Evolutionary conservation across 108 stramenopile species (phyloP), one percentile per base, ranked within the genome.

Genomic region (Cyclotella baltica): DNA sequence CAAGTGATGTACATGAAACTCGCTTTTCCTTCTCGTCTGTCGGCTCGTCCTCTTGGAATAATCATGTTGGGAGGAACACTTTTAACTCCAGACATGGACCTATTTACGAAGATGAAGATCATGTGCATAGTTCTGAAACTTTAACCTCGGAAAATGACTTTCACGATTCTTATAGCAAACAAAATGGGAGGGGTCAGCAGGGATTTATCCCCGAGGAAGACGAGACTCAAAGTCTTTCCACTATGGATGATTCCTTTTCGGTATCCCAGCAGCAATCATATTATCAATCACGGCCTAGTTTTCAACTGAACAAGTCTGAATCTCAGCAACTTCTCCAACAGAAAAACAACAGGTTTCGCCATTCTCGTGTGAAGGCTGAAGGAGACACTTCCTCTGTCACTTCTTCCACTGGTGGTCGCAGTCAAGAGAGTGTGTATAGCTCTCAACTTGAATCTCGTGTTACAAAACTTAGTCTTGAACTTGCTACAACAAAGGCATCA

Each of bases 391-490:
- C 67, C 1, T 34, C 48, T 16, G 37, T 35, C 28, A 31, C 23
- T 48, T 46, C 43, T 22, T 46, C 59, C 25, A 6, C 22, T 46
- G 23, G n/a, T 8, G 1, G 25, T 40, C 64, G 15, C 37, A 2
- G 19, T 46, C 64, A 36, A 40, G 37, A 43, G 38, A n/a, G 27
- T 3, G 46, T 57, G 23, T 61, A 75, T 37, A 31, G 62, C 20
- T 38, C 78, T 23, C 63, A 66, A 43, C 46, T 78, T 55, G 78
- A 78, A 72, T 51, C 70, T 33, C 71, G 64, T 55, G 71, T 78
- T 10, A 59, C 78, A 40, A 78, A 78, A 58, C 36, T 78, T 5
- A 78, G 58, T 46, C 55, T 78, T 35, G 78, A 78, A 62, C 46
- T 78, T 40, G 78, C 78, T 50, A 78, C 71, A 38, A 78, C 71